These are phyloP conservation scores for Aquanectria penicillioides DNA, from an alignment of 2,329 filamentous ascomycete species.

Conservation along the genomic window DNA sequence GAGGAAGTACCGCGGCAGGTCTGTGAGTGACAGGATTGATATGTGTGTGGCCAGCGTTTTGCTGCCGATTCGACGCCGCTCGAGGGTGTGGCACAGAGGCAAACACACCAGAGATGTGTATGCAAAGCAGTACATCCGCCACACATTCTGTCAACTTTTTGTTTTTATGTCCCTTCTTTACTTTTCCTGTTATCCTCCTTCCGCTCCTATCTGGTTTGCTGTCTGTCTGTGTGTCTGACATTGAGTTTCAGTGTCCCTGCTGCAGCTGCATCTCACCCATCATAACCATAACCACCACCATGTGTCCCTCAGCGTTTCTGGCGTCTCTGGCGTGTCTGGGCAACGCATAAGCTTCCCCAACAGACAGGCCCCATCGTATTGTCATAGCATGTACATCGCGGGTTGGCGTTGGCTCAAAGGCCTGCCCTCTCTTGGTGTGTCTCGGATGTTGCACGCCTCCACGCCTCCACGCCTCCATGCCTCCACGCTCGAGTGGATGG, in stretches of 20 bases:
- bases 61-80: conserved; percentile 9
- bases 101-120: neutral
- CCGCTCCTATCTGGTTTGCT: neutral
- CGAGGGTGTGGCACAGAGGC: neutral
- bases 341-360: too few species aligned
- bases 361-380: too few species aligned
- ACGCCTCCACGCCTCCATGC: conserved; percentile 25
- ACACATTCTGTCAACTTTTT: too few species aligned
- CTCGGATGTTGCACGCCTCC: conserved; percentile 28
- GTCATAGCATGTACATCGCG: neutral
- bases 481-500: conserved; percentile 34
- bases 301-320: too few species aligned
- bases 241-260: too few species aligned
- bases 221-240: too few species aligned
- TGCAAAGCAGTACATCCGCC: neutral
- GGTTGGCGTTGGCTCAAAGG: conserved; percentile 8
- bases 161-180: neutral
- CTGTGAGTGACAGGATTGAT: neutral
- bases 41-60: too few species aligned
- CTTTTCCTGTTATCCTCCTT: conserved; percentile 4
- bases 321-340: too few species aligned
- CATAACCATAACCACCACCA: too few species aligned
- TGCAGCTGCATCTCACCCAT: too few species aligned
- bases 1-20: neutral
- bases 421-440: conserved; percentile 8